Base-by-base conservation (phyloP, 2,329 filamentous ascomycete genomes). In the Diaporthe sp. region DNA sequence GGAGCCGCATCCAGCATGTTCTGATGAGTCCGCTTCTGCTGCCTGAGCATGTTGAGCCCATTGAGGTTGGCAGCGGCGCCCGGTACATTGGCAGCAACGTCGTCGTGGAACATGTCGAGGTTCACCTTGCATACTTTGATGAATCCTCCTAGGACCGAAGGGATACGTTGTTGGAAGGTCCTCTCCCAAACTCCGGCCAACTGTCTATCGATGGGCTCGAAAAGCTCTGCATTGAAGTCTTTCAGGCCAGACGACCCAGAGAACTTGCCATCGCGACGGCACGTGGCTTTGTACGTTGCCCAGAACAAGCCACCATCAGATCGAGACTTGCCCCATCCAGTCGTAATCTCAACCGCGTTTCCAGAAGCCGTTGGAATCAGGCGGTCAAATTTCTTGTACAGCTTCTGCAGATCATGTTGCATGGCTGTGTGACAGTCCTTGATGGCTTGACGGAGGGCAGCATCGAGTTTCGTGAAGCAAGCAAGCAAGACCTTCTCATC, bases 1-100 rank as follows among this genome's bases (percentile, higher is more conserved):
- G 82, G 81, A 0, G 87, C 73, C 9, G 84, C 80, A 0, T 80
- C 78, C 47, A 90, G 84, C 7, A 83, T 81, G 3, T 81, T 80
- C 40, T 74, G 85, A 12, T 54, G 7, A 0, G 15, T 19, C 12
- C 33, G 72, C 10, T 81, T 74, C 64, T 82, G 80, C 28, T 78
- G 76, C 6, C 66, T 55, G 4, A 82, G 58, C 57, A 79, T 77
- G n/a, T 35, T 66, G 33, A 80, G n/a, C 2, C 77, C 76, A 1
- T 57, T 38, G 17, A 70, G 69, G 28, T 76, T 72, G 15, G 35
- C 52, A 9, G 73, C 76, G 4, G 68, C 55, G n/a, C 74, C 64
- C 13, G 25, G 35, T 4, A 69, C 28, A 19, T 30, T 30, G 25
- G 17, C 15, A 0, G 74, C 64, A 1, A 74, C 77, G 10, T 76